Base-by-base conservation (phyloP, 169 alveolate species). In the Besnoitia besnoiti region DNA sequence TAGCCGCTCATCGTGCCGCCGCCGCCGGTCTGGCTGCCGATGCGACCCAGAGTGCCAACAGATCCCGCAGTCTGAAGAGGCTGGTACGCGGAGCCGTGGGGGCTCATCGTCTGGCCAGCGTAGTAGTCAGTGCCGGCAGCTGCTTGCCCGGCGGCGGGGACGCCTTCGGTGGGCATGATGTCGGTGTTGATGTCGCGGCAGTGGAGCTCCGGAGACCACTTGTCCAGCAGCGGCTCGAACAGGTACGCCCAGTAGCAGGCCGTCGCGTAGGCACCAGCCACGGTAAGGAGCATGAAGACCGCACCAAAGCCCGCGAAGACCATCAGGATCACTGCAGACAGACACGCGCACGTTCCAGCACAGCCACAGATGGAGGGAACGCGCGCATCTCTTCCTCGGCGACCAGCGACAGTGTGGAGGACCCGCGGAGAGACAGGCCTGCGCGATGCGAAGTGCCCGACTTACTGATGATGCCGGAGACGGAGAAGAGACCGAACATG, bases 271-370 rank as follows among this genome's bases (percentile, higher is more conserved):
- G 94, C 94, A 61, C 97, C 98, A 82, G 97, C 95, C 77, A 95
- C 95, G 49, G 97, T 96, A 49, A 96, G 94, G 79, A 97, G 93
- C 84, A 96, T 94, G 90, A 97, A 93, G 51, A 96, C 94, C 35
- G 98, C 97, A 16, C 98, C 98, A 89, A 93, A 97, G 40, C 98
- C 98, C 55, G 98, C 94, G 95, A 97, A 96, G 21, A 96, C 97
- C 98, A 96, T 95, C 61, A 97, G 89, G 50, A 96, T 67, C 94
- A 96, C 98, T 94, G 91, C 46, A 75, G 49, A 93, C 51, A 42
- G 62, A 4, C 37, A 33, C 84, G 49, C 73, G 16, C 59, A 46
- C 8, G 12, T 55, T 10, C 30, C 12, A 16, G n/a, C 5, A 16
- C 10, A n/a, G 44, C 46, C 8, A 42, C 39, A n/a, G 42, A 30